Evolutionary conservation across 306 rosid genomes (phyloP).

Genomic region (Sesbania bispinosa): DNA sequence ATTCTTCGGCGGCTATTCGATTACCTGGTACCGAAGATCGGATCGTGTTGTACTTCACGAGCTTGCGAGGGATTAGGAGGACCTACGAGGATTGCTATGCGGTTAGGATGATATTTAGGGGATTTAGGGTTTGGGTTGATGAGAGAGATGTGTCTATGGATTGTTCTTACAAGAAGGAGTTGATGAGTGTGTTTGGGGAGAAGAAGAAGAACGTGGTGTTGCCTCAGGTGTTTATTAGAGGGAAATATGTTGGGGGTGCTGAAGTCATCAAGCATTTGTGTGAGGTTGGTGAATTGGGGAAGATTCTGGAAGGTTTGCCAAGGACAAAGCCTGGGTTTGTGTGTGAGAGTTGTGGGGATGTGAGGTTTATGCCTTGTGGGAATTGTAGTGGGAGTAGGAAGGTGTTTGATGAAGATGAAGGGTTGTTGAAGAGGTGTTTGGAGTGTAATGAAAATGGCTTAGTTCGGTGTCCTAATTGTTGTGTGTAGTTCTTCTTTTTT

Average conservation of each 20-base stretch:
- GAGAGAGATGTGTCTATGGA: slow-evolving; percentile 91
- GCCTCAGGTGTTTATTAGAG: slow-evolving; percentile 78
- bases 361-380: slow-evolving; percentile 73
- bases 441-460: slow-evolving; percentile 94
- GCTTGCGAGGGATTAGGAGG: slow-evolving; percentile 79
- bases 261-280: slow-evolving; percentile 67
- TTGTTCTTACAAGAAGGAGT: slow-evolving; percentile 54
- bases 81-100: slow-evolving; percentile 90
- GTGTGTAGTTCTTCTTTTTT: neutral
- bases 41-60: slow-evolving; percentile 77
- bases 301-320: slow-evolving; percentile 73
- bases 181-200: slow-evolving; percentile 62
- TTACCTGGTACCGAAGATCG: slow-evolving; percentile 77
- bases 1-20: slow-evolving; percentile 21
- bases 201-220: slow-evolving; percentile 52
- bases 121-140: slow-evolving; percentile 93
- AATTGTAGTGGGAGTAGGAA: slow-evolving; percentile 90
- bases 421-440: slow-evolving; percentile 58
- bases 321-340: slow-evolving; percentile 61
- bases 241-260: slow-evolving; percentile 71
- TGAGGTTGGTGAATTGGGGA: slow-evolving; percentile 74
- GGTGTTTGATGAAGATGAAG: slow-evolving; percentile 83
- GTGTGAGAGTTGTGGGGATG: slow-evolving; percentile 83
- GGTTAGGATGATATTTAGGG: slow-evolving; percentile 67
- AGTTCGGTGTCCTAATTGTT: slow-evolving; percentile 81